Percentiles rank a stretch among this genome's conserved stretches.
These are phyloP conservation scores for Umbelopsis sp. DNA, from an alignment of 371 early-diverging fungal genomes.

Conservation along the genomic window DNA sequence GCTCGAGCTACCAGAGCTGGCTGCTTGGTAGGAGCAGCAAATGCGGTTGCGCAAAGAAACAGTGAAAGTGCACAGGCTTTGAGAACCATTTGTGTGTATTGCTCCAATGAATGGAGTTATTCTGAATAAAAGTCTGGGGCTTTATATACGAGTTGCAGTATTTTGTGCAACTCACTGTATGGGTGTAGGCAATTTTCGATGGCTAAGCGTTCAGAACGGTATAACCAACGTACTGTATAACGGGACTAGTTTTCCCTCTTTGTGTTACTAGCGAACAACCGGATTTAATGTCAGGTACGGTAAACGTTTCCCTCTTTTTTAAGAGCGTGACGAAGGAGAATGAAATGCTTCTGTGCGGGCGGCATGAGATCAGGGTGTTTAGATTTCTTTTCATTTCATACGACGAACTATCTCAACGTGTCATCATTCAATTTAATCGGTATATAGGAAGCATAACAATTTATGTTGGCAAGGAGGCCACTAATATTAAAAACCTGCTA, in stretches of 20 bases:
- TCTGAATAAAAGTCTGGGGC: not conserved
- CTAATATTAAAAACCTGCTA: too few relatives aligned
- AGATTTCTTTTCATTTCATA: too few relatives aligned
- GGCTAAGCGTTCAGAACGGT: not conserved
- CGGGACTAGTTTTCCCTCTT: constrained; percentile 15
- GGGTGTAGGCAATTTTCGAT: not conserved
- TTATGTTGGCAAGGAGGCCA: too few relatives aligned
- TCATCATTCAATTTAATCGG: too few relatives aligned
- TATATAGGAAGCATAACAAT: too few relatives aligned
- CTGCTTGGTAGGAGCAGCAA: not conserved
- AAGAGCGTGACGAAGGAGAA: not conserved
- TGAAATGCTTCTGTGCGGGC: not conserved
- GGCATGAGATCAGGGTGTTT: too few relatives aligned
- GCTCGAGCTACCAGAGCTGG: not conserved
- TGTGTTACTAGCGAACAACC: not conserved
- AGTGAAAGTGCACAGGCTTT: not conserved
- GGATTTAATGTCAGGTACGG: not conserved
- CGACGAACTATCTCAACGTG: too few relatives aligned
- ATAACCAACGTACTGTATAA: not conserved
- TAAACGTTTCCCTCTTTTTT: not conserved
- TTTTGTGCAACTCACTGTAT: not conserved
- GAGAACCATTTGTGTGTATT: not conserved
- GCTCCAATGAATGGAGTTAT: too few relatives aligned
- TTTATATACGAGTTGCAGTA: not conserved
- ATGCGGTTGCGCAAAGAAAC: constrained; percentile 6